Percentiles rank a stretch among this genome's conserved stretches.
These are phyloP conservation scores for Hansfordia pulvinata DNA, from an alignment of 2,329 filamentous ascomycete genomes.

Conservation along the genomic window DNA sequence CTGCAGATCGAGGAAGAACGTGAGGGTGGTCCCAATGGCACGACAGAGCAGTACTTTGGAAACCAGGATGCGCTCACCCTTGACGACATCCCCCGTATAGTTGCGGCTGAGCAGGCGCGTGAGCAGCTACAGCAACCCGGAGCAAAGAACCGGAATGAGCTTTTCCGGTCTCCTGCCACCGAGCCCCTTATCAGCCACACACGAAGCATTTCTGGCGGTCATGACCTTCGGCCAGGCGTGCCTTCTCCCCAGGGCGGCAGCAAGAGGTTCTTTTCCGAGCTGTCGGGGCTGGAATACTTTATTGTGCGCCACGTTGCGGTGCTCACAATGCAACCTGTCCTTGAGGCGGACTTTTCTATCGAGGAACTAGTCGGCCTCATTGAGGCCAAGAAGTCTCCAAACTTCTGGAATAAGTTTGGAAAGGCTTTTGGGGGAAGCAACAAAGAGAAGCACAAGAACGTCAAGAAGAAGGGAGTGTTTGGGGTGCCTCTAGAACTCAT, in stretches of 20 bases:
- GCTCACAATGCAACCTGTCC: slow-evolving; percentile 81
- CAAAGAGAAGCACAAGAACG: slow-evolving; percentile 61
- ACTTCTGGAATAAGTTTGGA: slow-evolving; percentile 96
- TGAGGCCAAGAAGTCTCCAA: slow-evolving; percentile 76
- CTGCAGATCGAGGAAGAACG: slow-evolving; percentile 75
- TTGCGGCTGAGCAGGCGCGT: slow-evolving; percentile 86
- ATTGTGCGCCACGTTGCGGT: slow-evolving; percentile 93
- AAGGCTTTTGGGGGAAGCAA: slow-evolving; percentile 85
- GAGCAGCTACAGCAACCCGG: slow-evolving; percentile 78
- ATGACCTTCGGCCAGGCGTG: too few relatives aligned
- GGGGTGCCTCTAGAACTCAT: slow-evolving; percentile 79
- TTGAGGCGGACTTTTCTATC: slow-evolving; percentile 82
- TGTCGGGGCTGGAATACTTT: slow-evolving; percentile 92
- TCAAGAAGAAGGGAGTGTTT: slow-evolving; percentile 90
- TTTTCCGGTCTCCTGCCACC: slow-evolving; percentile 39
- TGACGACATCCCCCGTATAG: slow-evolving; percentile 92
- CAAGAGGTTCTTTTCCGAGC: slow-evolving; percentile 84
- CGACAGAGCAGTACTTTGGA: slow-evolving; percentile 74
- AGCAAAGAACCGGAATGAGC: slow-evolving; percentile 57
- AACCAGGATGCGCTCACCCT: slow-evolving; percentile 84
- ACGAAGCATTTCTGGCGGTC: slow-evolving; percentile 43
- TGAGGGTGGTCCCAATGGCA: slow-evolving; percentile 52
- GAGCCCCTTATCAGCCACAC: slow-evolving; percentile 57
- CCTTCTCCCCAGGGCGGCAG: slow-evolving; percentile 40
- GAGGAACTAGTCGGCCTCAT: slow-evolving; percentile 89